Percentiles rank a stretch among this genome's conserved stretches.
Evolutionary conservation across 768 basidiomycete species (phyloP).

Genomic region (Cyathus striatus): DNA sequence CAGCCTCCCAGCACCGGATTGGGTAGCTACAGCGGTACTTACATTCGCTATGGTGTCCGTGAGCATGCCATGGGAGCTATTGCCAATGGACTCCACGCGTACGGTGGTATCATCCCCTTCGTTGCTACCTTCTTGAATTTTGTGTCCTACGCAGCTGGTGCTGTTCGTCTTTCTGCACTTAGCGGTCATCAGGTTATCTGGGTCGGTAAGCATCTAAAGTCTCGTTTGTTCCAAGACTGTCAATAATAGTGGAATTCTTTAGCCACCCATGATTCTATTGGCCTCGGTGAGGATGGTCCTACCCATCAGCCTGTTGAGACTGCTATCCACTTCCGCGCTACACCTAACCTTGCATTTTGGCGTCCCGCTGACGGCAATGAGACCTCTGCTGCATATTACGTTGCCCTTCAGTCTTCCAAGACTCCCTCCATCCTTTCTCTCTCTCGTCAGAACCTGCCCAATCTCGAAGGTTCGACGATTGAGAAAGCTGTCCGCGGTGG

Average conservation of each 20-base stretch:
- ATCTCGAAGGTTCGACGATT: slow-evolving; percentile 83
- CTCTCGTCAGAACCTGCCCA: slow-evolving; percentile 89
- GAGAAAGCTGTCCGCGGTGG: slow-evolving; percentile 82
- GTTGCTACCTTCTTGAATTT: slow-evolving; percentile 95
- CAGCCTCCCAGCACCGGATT: slow-evolving; percentile 83
- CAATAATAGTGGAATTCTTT: slow-evolving; percentile 2
- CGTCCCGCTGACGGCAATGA: slow-evolving; percentile 95
- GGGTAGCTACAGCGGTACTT: slow-evolving; percentile 81
- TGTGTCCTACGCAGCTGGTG: slow-evolving; percentile 90
- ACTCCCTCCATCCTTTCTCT: slow-evolving; percentile 84
- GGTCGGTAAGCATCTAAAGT: slow-evolving; percentile 58
- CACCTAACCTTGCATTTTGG: slow-evolving; percentile 91
- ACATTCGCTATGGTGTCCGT: slow-evolving; percentile 95
- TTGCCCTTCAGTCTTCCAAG: slow-evolving; percentile 65
- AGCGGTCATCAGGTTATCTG: slow-evolving; percentile 89
- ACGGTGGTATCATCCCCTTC: slow-evolving; percentile 89
- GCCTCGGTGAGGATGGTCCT: slow-evolving; percentile 90
- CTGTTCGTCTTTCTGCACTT: slow-evolving; percentile 86
- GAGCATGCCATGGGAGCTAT: slow-evolving; percentile 98
- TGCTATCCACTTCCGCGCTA: slow-evolving; percentile 78
- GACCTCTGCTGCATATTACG: slow-evolving; percentile 88
- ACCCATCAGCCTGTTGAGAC: slow-evolving; percentile 96
- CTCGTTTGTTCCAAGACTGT: background rate
- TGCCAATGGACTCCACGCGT: slow-evolving; percentile 85
- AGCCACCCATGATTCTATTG: slow-evolving; percentile 95